phyloP scores from a whole-genome alignment of 345 rosid species.

The Lepidium africanum region DNA sequence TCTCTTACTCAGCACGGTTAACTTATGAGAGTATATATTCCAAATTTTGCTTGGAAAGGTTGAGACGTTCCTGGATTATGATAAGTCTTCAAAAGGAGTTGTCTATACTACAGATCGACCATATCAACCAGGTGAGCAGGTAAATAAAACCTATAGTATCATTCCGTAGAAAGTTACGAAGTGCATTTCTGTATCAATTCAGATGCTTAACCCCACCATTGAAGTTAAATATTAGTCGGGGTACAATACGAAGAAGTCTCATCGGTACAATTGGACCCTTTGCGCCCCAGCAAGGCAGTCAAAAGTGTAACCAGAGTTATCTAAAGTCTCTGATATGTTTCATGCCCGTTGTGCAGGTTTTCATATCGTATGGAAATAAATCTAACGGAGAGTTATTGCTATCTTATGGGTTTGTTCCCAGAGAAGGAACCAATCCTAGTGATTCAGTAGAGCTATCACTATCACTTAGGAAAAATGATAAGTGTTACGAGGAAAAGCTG shows the following conservation, averaged over 20 bases:
- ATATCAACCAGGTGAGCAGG: constrained; percentile 99
- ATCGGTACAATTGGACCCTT: background rate
- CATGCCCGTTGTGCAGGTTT: constrained; percentile 54
- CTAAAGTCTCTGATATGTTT: constrained; percentile 16
- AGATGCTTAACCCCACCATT: background rate
- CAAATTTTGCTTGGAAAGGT: constrained; percentile 43
- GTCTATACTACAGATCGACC: constrained; percentile 71
- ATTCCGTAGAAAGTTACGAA: background rate
- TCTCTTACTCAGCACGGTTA: constrained; percentile 1
- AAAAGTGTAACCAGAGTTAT: background rate
- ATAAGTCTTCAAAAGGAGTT: constrained; percentile 78
- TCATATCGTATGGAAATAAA: constrained; percentile 92
- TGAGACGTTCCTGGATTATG: constrained; percentile 88
- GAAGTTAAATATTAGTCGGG: background rate
- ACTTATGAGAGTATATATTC: background rate
- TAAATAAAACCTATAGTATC: constrained; percentile 29
- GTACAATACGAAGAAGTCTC: background rate
- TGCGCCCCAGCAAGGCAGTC: background rate
- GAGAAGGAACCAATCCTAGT: constrained; percentile 85
- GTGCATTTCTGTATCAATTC: background rate
- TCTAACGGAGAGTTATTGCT: constrained; percentile 87
- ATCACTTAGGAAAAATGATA: constrained; percentile 64
- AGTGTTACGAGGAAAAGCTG: constrained; percentile 69
- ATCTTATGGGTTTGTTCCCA: constrained; percentile 91
- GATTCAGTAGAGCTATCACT: constrained; percentile 81